phyloP scores from a whole-genome alignment of 1,284 basidiomycete genomes.

The Microbotryum saponariae region DNA sequence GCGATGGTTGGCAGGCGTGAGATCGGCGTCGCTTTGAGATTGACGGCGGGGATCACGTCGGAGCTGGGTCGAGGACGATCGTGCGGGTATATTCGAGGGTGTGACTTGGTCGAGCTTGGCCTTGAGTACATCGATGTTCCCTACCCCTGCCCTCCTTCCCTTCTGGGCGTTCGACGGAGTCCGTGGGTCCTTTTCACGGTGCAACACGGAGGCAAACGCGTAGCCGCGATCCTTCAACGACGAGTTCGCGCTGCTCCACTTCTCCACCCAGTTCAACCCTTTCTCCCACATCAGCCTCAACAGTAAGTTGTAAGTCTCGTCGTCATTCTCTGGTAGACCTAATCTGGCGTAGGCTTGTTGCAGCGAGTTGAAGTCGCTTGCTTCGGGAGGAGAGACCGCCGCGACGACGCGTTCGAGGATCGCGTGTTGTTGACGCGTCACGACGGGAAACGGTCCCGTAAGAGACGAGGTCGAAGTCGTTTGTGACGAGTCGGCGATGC shows the following conservation, averaged over 20 bases:
- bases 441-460: conserved; percentile 7
- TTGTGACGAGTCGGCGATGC: no score
- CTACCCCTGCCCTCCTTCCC: no score
- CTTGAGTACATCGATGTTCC: background rate
- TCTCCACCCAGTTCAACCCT: conserved; percentile 24
- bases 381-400: background rate
- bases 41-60: background rate
- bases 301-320: conserved; percentile 7
- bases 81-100: background rate
- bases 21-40: background rate
- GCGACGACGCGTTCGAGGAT: conserved; percentile 12
- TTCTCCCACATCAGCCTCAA: conserved; percentile 14
- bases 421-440: background rate
- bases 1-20: no score
- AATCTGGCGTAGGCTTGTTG: background rate
- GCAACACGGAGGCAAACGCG: background rate
- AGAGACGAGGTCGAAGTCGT: conserved; percentile 4
- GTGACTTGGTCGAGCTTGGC: conserved; percentile 9
- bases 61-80: background rate
- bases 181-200: background rate
- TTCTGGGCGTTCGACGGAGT: background rate
- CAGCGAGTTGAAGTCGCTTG: conserved; percentile 2
- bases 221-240: background rate
- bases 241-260: conserved; percentile 18
- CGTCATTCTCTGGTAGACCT: conserved; percentile 1